Evolutionary conservation across 2,329 filamentous ascomycete genomes (phyloP).

Genomic region (Capronia coronata): DNA sequence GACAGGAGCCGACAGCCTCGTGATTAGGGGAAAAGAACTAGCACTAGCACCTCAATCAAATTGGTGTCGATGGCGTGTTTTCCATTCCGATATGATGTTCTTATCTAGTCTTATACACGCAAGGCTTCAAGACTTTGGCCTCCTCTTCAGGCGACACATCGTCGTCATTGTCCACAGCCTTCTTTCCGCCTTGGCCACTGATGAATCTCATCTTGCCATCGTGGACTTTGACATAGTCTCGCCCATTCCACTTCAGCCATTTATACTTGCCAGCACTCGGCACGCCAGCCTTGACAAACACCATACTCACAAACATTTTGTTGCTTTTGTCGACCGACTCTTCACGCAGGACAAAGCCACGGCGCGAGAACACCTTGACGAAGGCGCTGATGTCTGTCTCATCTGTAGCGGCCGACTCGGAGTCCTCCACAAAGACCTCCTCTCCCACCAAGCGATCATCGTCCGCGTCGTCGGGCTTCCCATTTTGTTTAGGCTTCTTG

Average conservation of each 20-base stretch:
- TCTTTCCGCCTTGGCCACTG: constrained; percentile 38
- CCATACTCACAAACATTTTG: constrained; percentile 98
- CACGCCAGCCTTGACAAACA: constrained; percentile 76
- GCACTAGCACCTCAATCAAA: not conserved
- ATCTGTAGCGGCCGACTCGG: constrained; percentile 48
- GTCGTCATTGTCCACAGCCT: constrained; percentile 47
- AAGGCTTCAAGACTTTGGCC: constrained; percentile 78
- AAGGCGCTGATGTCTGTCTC: constrained; percentile 86
- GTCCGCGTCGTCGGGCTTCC: constrained; percentile 45
- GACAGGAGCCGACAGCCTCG: too few relatives aligned
- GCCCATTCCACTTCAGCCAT: constrained; percentile 34
- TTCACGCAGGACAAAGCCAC: constrained; percentile 79
- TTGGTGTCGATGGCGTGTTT: too few relatives aligned
- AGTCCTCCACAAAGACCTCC: constrained; percentile 46
- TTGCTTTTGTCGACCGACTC: constrained; percentile 72
- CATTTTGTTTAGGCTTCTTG: constrained; percentile 33
- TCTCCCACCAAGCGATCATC: constrained; percentile 52
- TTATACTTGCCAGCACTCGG: constrained; percentile 70
- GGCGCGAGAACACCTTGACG: constrained; percentile 68
- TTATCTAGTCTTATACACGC: constrained; percentile 84
- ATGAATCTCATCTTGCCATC: constrained; percentile 32
- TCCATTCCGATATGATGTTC: too few relatives aligned
- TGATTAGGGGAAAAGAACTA: too few relatives aligned
- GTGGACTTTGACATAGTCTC: constrained; percentile 32
- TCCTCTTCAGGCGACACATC: constrained; percentile 54